These are phyloP conservation scores for Cryptococcus depauperatus DNA, from an alignment of 1,284 basidiomycete species.

Conservation along the genomic window DNA sequence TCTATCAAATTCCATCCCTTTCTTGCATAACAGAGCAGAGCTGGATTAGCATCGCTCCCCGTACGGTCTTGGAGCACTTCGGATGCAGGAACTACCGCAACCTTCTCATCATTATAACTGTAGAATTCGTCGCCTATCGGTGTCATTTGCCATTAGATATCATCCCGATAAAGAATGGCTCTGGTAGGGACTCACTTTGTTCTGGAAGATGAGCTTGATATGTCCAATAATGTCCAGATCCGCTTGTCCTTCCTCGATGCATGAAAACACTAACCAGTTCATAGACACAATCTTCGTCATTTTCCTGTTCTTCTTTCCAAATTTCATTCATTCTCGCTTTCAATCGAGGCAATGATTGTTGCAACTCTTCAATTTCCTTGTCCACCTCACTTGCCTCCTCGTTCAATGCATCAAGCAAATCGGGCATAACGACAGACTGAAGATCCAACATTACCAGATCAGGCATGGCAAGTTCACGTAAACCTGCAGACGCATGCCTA, in stretches of 20 bases:
- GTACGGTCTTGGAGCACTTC: slow-evolving; percentile 41
- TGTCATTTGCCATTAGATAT: neutral
- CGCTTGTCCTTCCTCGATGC: slow-evolving; percentile 67
- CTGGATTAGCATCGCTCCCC: slow-evolving; percentile 42
- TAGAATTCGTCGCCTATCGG: slow-evolving; percentile 66
- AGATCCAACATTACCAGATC: slow-evolving; percentile 40
- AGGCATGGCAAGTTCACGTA: slow-evolving; percentile 54
- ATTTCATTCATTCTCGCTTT: slow-evolving; percentile 65
- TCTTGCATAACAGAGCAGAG: slow-evolving; percentile 44
- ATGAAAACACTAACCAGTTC: slow-evolving; percentile 93
- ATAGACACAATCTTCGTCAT: slow-evolving; percentile 54
- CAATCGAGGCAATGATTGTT: slow-evolving; percentile 51
- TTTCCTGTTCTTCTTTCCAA: slow-evolving; percentile 57
- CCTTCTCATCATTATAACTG: slow-evolving; percentile 88
- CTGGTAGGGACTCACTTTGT: slow-evolving; percentile 30
- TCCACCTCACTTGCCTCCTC: slow-evolving; percentile 53
- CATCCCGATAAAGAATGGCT: neutral
- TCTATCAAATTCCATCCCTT: slow-evolving; percentile 34
- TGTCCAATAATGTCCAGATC: slow-evolving; percentile 44
- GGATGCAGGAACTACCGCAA: slow-evolving; percentile 46
- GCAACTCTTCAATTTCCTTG: slow-evolving; percentile 57
- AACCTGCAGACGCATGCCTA: slow-evolving; percentile 19
- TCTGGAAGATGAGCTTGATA: slow-evolving; percentile 42
- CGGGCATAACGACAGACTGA: slow-evolving; percentile 9
- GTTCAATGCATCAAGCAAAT: slow-evolving; percentile 36